These are phyloP conservation scores for Tetracladium setigerum DNA, from an alignment of 495 filamentous ascomycete genomes.

Conservation along the genomic window DNA sequence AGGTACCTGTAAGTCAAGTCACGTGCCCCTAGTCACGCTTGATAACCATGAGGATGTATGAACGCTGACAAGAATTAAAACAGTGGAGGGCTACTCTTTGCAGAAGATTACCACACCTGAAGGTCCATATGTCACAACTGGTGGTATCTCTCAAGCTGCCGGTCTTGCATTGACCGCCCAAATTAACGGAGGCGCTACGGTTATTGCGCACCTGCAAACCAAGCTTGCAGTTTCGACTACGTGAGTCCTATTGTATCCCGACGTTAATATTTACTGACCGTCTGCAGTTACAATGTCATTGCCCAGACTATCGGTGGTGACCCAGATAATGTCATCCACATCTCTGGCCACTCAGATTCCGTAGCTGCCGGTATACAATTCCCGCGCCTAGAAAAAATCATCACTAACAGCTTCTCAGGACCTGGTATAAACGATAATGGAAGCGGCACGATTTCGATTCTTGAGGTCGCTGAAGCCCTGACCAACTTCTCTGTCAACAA, in stretches of 20 bases:
- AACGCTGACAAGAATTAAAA: constrained; percentile 27
- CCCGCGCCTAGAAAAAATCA: too few species aligned
- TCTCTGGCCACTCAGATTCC: constrained; percentile 65
- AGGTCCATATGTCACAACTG: constrained; percentile 37
- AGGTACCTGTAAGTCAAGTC: constrained; percentile 22
- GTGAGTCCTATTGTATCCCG: too few species aligned
- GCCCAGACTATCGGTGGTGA: constrained; percentile 59
- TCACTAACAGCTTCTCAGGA: neutral
- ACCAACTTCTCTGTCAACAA: constrained; percentile 52
- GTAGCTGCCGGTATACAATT: constrained; percentile 39
- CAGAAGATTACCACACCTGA: constrained; percentile 7
- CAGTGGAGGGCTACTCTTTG: neutral
- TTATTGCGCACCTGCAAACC: constrained; percentile 19
- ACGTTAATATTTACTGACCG: constrained; percentile 9
- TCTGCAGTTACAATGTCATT: constrained; percentile 54
- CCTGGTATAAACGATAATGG: constrained; percentile 67
- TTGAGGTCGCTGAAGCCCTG: constrained; percentile 55
- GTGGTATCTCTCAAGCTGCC: constrained; percentile 44
- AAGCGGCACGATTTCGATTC: constrained; percentile 54
- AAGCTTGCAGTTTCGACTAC: too few species aligned
- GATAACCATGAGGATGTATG: constrained; percentile 31
- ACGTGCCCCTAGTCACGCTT: constrained; percentile 42
- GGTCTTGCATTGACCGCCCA: constrained; percentile 38
- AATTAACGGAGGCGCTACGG: constrained; percentile 28
- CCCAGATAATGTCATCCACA: constrained; percentile 51